Evolutionary conservation across 2,329 filamentous ascomycete species (phyloP), one percentile per base, ranked within the genome.

Genomic region (Monilinia vaccinii-corymbosi): DNA sequence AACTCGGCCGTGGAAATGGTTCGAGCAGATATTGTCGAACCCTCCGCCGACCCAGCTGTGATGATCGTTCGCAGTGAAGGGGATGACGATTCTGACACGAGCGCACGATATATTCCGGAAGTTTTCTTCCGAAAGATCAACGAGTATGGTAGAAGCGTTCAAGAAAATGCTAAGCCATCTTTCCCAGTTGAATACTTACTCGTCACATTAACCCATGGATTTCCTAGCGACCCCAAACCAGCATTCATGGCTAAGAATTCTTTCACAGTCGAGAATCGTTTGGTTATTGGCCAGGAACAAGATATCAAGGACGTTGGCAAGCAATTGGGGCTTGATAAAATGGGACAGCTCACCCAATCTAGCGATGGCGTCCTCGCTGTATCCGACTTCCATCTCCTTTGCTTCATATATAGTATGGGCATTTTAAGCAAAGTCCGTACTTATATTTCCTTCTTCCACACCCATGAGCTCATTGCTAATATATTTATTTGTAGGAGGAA

Each of bases 1-100:
- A 96, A 97, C 67, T 88, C 94, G 18, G 91, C 92, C 0, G 91
- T 97, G 5, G 94, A 99, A 73, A 99, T 99, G 94, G 90, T 96
- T 31, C 83, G 89, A 64, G 92, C 94, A 44, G 90, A 97, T 68
- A 92, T 99, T 65, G 84, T 99, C 62, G 94, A 99, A 73, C 90
- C 94, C 9, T 97, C 91, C 10, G 92, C 92, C 34, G 93, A 97
- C 65, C 94, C 94, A 2, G 86, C 83, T 8, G 86, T 93, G 56
- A 97, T 99, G 93, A 83, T 99, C 49, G 94, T 99, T 5, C 91
- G 92, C 63, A 88, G 89, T 28, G 93, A 97, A 71, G 89, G 93
- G 61, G 88, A 92, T 56, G 87, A 91, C 65, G 84, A 78, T 66
- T 84, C 77, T 59, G 78, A 75, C 53, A 87, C 81, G 72, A 85